Evolutionary conservation across 345 rosid species (phyloP), one percentile per base, ranked within the genome.

Genomic region (Raphanus raphanistrum): DNA sequence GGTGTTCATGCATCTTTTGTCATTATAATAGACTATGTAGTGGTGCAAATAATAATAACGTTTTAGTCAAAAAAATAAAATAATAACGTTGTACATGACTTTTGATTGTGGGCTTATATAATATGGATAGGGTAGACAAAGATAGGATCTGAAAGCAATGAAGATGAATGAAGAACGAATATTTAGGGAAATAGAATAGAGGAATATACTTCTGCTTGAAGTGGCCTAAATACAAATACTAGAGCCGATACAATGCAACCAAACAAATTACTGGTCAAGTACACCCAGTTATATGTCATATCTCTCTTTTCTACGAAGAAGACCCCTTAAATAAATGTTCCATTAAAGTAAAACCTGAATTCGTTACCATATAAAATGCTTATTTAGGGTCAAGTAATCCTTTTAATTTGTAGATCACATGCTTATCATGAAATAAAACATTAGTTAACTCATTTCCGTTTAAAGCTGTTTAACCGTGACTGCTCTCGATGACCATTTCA

Each of bases 221-320:
- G 73, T 78, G 81, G 81, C 68, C 81, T 58, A 72, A 76, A 29
- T 41, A 57, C 54, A 31, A 31, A 9, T 58, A 45, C 55, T 58
- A 58, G 35, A 57, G 41, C 76, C 81, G 68, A 43, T 71, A 26
- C 62, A 71, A 45, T 73, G 50, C 70, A 79, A 59, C 63, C 57
- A 79, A 79, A 79, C 77, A 79, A 79, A 79, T 67, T 59, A 73
- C 35, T 65, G 76, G 81, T 77, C 81, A 77, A 77, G 67, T 67
- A 71, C 76, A 71, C 76, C 65, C 81, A 65, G 71, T 58, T 32
- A 65, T 77, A 16, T 70, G 52, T 21, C 41, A 13, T 32, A 16
- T 12, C 17, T 75, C 55, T 66, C 50, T 68, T 59, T 75, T 67
- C 17, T 13, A 17, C 11, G 25, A 71, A 33, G 16, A 73, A 41